Evolutionary conservation across 345 rosid genomes (phyloP), one percentile per base, ranked within the genome.

Genomic region (Tarenaya hassleriana): DNA sequence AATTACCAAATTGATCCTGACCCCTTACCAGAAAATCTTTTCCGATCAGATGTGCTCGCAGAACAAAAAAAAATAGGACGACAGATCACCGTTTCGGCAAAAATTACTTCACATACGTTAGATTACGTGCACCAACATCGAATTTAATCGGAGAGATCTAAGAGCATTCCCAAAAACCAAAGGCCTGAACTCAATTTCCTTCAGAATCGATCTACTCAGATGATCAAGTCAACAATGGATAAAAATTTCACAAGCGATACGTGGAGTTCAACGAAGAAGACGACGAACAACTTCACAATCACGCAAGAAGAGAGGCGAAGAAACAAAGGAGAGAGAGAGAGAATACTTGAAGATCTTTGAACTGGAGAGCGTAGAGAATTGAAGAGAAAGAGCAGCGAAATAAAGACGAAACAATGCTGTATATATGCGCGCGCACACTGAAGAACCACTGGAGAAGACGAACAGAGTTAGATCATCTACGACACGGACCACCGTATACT

Each of bases 331-430:
- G 34, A 50, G 56, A 52, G 70, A 47, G 31, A 33, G 35, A 24
- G 35, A 24, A 1, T 51, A 65, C 69, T 64, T 15, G 44, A 58
- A 11, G 7, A 18, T 17, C 7, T 29, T 4, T 43, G 34, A 35
- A 5, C 7, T 63, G n/a, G n/a, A n/a, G n/a, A n/a, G n/a, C n/a
- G n/a, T 8, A 13, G 48, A 47, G 55, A 45, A 58, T 47, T 18
- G 33, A 21, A 39, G 50, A 52, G 64, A 58, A 58, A 58, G 64
- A 40, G 64, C 69, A 45, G 60, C 58, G 64, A 59, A 14, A 21
- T 6, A 42, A 59, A 59, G 60, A 39, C 41, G 56, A 66, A 47
- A n/a, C 34, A 53, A 59, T 10, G 45, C 55, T 45, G 7, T 41
- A 40, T 63, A 47, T 39, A 21, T 24, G 5, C 48, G 50, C 32